Evolutionary conservation across 768 basidiomycete genomes (phyloP).

Genomic region (Macrolepiota albuminosa): DNA sequence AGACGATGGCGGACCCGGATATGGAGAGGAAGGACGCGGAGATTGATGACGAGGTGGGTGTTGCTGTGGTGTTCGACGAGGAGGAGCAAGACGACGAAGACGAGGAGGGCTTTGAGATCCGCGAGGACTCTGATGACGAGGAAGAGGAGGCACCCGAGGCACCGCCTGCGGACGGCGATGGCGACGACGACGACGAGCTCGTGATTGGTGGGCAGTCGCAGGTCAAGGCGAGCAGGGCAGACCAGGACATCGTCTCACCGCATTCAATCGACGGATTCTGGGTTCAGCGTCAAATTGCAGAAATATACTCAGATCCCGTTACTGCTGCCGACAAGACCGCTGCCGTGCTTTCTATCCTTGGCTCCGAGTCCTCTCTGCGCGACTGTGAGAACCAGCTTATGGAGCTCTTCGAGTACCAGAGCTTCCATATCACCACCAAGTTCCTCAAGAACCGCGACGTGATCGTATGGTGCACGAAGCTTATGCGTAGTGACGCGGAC

Average conservation of each 20-base stretch:
- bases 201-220: conserved; percentile 71
- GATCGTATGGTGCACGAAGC: conserved; percentile 96
- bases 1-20: conserved; percentile 71
- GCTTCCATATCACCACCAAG: conserved; percentile 84
- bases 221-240: conserved; percentile 48
- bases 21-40: conserved; percentile 78
- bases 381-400: conserved; percentile 96
- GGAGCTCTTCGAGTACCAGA: conserved; percentile 93
- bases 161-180: conserved; percentile 34
- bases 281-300: conserved; percentile 92
- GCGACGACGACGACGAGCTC: conserved; percentile 58
- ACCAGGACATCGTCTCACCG: conserved; percentile 81
- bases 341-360: conserved; percentile 77
- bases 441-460: conserved; percentile 96
- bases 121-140: conserved; percentile 75
- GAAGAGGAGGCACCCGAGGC: conserved; percentile 49
- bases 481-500: conserved; percentile 84
- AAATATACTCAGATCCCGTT: conserved; percentile 90
- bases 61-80: conserved; percentile 96
- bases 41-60: conserved; percentile 95
- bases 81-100: conserved; percentile 95
- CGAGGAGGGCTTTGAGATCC: conserved; percentile 83
- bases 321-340: conserved; percentile 91
- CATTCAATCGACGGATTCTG: conserved; percentile 96
- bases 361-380: conserved; percentile 81